Evolutionary conservation across 331 rosid species (phyloP).

Genomic region (Arachis monticola): DNA sequence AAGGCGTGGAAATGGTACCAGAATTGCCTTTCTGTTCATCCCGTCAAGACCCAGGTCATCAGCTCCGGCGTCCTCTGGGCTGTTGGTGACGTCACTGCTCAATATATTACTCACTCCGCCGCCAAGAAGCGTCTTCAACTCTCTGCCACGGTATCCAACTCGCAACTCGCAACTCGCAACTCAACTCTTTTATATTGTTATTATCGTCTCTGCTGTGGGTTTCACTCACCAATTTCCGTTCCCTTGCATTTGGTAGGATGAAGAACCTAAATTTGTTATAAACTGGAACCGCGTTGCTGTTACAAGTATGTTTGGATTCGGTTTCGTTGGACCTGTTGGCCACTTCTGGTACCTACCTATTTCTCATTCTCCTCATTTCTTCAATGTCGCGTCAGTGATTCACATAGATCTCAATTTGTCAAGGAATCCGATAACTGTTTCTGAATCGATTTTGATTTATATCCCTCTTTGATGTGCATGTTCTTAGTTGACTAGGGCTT

Average conservation of each 20-base stretch:
- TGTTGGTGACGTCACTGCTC: constrained; percentile 57
- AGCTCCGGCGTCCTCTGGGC: constrained; percentile 58
- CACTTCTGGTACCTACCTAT: constrained; percentile 57
- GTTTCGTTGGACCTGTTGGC: constrained; percentile 68
- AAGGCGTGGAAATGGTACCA: constrained; percentile 61
- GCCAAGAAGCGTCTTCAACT: constrained; percentile 37
- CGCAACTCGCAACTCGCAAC: background rate
- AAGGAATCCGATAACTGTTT: background rate
- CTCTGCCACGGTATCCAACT: background rate
- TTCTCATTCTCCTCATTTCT: background rate
- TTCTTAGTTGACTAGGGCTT: constrained; percentile 6
- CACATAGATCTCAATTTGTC: constrained; percentile 7
- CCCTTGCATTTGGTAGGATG: constrained; percentile 36
- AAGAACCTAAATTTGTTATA: constrained; percentile 39
- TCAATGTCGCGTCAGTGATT: background rate
- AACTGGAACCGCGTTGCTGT: constrained; percentile 58
- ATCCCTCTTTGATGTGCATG: background rate
- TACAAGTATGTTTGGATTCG: constrained; percentile 59
- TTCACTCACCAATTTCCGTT: background rate
- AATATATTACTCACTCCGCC: constrained; percentile 51
- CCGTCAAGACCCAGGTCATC: constrained; percentile 56
- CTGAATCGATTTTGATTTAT: background rate
- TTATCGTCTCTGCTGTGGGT: background rate
- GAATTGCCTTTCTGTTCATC: constrained; percentile 50
- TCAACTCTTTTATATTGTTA: background rate